Conservation (phyloP, 1,284 basidiomycete species). For the Irpex rosettiformis region DNA sequence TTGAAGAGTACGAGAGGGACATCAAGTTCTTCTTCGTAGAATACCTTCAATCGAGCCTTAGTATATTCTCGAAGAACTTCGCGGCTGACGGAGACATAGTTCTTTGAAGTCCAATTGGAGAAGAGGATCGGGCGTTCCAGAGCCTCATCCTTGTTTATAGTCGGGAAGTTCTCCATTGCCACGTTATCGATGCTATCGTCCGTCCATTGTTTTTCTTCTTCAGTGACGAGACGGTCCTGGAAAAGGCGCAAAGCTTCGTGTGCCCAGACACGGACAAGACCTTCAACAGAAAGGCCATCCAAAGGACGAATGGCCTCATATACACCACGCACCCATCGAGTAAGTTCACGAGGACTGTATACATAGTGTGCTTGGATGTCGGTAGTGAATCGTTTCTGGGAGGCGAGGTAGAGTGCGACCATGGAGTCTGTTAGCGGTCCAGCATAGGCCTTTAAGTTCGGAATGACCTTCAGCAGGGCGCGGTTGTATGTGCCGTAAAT, state of each 20-base stretch:
- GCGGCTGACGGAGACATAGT: conserved; percentile 94
- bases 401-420: conserved; percentile 94
- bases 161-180: conserved; percentile 90
- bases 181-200: conserved; percentile 88
- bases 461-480: conserved; percentile 93
- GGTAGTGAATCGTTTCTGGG: conserved; percentile 93
- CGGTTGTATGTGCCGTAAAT: conserved; percentile 99
- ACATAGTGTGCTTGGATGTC: conserved; percentile 98
- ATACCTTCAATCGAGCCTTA: conserved; percentile 91
- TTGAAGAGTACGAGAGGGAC: conserved; percentile 99
- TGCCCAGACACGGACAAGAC: conserved; percentile 96
- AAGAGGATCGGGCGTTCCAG: conserved; percentile 90
- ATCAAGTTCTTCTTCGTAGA: conserved; percentile 98
- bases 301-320: conserved; percentile 95
- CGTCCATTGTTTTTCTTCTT: conserved; percentile 93
- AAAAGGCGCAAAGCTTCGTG: conserved; percentile 97
- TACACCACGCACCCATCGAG: conserved; percentile 96
- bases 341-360: conserved; percentile 98
- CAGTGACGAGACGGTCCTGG: conserved; percentile 93
- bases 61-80: conserved; percentile 94
- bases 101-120: conserved; percentile 99
- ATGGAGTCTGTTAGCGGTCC: conserved; percentile 97
- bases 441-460: conserved; percentile 89
- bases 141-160: conserved; percentile 81
- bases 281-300: conserved; percentile 89